phyloP scores from a whole-genome alignment of 139 green algal species.

The Tetradesmus obliquus region DNA sequence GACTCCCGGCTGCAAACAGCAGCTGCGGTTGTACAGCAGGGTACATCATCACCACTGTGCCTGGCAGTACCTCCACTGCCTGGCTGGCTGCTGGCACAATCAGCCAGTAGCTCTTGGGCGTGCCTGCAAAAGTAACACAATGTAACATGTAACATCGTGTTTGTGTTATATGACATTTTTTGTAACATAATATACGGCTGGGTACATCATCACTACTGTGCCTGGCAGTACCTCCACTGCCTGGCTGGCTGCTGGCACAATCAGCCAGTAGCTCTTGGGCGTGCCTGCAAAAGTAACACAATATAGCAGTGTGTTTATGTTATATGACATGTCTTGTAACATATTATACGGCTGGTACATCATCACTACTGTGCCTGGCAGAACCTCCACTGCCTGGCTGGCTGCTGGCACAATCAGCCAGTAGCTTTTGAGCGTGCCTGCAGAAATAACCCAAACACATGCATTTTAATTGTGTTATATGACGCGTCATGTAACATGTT shows the following conservation, averaged over 20 bases:
- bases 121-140: constrained; percentile 4
- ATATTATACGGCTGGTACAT: too few species aligned
- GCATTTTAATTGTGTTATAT: too few species aligned
- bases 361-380: not conserved
- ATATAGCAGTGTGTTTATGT: not conserved
- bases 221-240: constrained; percentile 27
- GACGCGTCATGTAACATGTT: too few species aligned
- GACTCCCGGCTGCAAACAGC: constrained; percentile 46
- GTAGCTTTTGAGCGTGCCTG: constrained; percentile 11
- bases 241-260: not conserved
- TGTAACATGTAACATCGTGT: not conserved
- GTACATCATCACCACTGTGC: constrained; percentile 53
- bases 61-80: constrained; percentile 40
- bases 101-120: constrained; percentile 50
- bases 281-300: not conserved
- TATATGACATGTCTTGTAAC: too few species aligned
- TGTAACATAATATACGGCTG: too few species aligned
- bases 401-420: constrained; percentile 22
- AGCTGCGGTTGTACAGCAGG: constrained; percentile 45
- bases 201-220: too few species aligned
- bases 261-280: constrained; percentile 44
- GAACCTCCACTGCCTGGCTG: not conserved
- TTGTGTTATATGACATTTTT: not conserved
- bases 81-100: constrained; percentile 14
- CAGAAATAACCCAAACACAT: too few species aligned